Percentiles rank a stretch among this genome's conserved stretches.
phyloP scores from a whole-genome alignment of 257 asterid species.

The Nicotiana benthamiana region DNA sequence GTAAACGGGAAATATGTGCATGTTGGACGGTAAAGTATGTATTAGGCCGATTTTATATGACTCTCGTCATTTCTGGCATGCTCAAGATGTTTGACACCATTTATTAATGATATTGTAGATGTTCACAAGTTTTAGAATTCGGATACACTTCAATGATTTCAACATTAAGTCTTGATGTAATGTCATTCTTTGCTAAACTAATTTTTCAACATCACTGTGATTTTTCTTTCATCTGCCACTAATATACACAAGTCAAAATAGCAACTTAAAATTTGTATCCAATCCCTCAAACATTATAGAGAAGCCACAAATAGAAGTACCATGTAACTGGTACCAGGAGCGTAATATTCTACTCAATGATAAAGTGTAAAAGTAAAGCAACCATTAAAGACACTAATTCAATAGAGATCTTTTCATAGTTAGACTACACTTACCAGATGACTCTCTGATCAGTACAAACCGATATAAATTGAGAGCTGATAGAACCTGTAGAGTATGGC shows the following conservation, averaged over 20 bases:
- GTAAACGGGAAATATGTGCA: neutral
- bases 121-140: neutral
- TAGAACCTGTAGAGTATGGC: slow-evolving; percentile 49
- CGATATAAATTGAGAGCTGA: slow-evolving; percentile 86
- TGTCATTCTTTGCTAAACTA: neutral
- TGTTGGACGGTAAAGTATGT: neutral
- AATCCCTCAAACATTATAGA: neutral
- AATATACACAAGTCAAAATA: neutral
- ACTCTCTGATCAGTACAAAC: slow-evolving; percentile 62
- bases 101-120: neutral
- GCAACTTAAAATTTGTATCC: too few relatives aligned
- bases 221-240: neutral
- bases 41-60: neutral
- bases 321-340: neutral
- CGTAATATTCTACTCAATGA: neutral
- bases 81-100: neutral
- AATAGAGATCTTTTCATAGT: neutral
- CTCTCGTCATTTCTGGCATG: neutral
- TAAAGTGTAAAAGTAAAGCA: neutral
- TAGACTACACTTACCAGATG: slow-evolving; percentile 40
- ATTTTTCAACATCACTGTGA: neutral
- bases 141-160: neutral
- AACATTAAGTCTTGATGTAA: neutral
- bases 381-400: neutral
- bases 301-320: neutral